Evolutionary conservation across 1,139 yeast genomes (phyloP).

Genomic region (Scheffersomyces parashehatae): DNA sequence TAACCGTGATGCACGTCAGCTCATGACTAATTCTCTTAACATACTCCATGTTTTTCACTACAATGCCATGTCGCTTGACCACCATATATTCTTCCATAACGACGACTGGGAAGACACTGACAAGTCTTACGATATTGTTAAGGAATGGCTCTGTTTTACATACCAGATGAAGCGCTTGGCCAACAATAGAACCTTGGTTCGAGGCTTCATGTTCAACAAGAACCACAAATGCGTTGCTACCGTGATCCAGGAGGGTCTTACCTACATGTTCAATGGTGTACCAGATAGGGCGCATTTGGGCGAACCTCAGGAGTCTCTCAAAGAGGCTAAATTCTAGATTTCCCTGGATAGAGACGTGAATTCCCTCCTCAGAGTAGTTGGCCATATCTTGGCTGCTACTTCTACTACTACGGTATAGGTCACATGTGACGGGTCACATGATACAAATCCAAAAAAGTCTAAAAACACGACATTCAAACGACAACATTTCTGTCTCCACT

Average conservation of each 20-base stretch:
- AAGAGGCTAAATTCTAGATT: too few relatives aligned
- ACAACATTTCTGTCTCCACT: too few relatives aligned
- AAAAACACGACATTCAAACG: too few relatives aligned
- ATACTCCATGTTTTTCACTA: slow-evolving; percentile 45
- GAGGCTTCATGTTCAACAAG: slow-evolving; percentile 38
- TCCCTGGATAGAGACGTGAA: too few relatives aligned
- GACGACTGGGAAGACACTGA: slow-evolving; percentile 23
- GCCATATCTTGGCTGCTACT: too few relatives aligned
- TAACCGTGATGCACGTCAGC: slow-evolving; percentile 30
- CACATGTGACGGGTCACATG: too few relatives aligned
- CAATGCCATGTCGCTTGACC: slow-evolving; percentile 51
- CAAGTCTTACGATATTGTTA: slow-evolving; percentile 33
- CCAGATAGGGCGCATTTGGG: slow-evolving; percentile 21
- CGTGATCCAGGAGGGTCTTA: slow-evolving; percentile 46
- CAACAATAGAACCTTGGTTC: slow-evolving; percentile 39
- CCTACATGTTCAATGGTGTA: slow-evolving; percentile 30
- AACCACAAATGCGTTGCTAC: slow-evolving; percentile 42
- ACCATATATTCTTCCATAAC: slow-evolving; percentile 45
- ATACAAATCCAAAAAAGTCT: too few relatives aligned
- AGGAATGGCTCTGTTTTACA: slow-evolving; percentile 42
- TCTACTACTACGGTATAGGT: too few relatives aligned
- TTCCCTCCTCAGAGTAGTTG: too few relatives aligned
- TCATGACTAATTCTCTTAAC: slow-evolving; percentile 38
- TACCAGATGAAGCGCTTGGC: slow-evolving; percentile 39
- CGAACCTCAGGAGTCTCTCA: too few relatives aligned